phyloP scores from a whole-genome alignment of 2,329 filamentous ascomycete genomes.

The Cercospora nicotianae region DNA sequence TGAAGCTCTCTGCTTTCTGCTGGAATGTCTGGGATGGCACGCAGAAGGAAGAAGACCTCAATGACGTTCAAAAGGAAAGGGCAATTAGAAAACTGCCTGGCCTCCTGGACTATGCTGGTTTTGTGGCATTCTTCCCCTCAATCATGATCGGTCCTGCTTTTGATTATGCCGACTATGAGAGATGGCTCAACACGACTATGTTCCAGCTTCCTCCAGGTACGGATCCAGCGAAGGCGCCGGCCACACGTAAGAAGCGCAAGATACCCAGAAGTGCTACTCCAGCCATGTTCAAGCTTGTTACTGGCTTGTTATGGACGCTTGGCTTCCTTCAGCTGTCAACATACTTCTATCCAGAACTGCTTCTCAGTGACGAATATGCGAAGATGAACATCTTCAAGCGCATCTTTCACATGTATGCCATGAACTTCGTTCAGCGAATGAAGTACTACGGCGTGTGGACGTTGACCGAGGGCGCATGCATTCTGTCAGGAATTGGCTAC shows the following conservation, averaged over 20 bases:
- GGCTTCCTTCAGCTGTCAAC: constrained; percentile 71
- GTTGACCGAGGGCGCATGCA: constrained; percentile 89
- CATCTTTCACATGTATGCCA: constrained; percentile 78
- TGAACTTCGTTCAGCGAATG: constrained; percentile 75
- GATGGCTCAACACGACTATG: constrained; percentile 92
- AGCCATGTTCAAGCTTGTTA: constrained; percentile 71
- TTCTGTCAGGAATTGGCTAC: constrained; percentile 89
- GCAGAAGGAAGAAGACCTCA: constrained; percentile 74
- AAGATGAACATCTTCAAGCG: constrained; percentile 68
- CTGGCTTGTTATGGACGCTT: constrained; percentile 76
- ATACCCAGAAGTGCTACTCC: constrained; percentile 89
- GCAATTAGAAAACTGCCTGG: constrained; percentile 72
- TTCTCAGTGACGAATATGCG: constrained; percentile 67
- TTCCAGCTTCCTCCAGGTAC: constrained; percentile 79
- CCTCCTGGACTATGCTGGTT: constrained; percentile 80
- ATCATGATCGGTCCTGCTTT: constrained; percentile 89
- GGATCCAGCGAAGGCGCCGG: constrained; percentile 82
- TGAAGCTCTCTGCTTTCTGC: constrained; percentile 95
- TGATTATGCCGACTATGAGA: constrained; percentile 88
- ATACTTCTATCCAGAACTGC: constrained; percentile 63
- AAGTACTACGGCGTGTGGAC: constrained; percentile 99
- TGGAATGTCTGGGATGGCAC: constrained; percentile 97
- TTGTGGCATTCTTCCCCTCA: constrained; percentile 92
- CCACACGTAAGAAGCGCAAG: constrained; percentile 83
- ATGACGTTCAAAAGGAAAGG: constrained; percentile 80